Conservation (phyloP, 2,329 filamentous ascomycete genomes). For the Neofusicoccum ribis region DNA sequence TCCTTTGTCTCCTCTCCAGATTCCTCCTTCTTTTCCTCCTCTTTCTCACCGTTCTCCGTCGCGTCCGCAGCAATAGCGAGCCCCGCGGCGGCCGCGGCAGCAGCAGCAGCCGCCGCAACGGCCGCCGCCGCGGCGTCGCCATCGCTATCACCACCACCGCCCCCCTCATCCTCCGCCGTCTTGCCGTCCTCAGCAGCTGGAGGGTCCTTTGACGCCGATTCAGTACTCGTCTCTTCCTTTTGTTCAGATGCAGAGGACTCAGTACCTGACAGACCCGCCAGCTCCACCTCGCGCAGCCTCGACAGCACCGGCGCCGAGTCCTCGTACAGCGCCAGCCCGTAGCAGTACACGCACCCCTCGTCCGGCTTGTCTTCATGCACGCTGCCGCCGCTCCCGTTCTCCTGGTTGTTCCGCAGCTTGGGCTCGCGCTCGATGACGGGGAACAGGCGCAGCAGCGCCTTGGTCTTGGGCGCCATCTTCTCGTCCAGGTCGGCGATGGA, state of each 20-base stretch:
- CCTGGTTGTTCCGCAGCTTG: conserved; percentile 35
- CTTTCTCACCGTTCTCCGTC: not conserved
- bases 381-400: conserved; percentile 29
- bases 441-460: conserved; percentile 53
- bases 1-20: conserved; percentile 16
- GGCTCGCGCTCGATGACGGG: conserved; percentile 55
- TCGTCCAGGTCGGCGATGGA: conserved; percentile 28
- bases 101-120: not conserved
- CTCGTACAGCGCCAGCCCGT: conserved; percentile 52
- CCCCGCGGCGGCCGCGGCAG: not conserved
- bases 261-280: conserved; percentile 8
- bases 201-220: conserved; percentile 14
- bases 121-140: too few species aligned
- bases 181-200: not conserved
- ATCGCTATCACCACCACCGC: not conserved
- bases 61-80: not conserved
- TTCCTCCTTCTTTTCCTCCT: conserved; percentile 22
- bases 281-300: conserved; percentile 7
- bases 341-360: conserved; percentile 51
- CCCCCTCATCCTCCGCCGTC: not conserved
- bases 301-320: conserved; percentile 34
- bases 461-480: conserved; percentile 28
- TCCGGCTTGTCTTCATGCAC: conserved; percentile 46
- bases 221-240: conserved; percentile 15
- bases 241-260: not conserved